phyloP scores from a whole-genome alignment of 1,284 basidiomycete genomes.

The Rhizopogon parksii region DNA sequence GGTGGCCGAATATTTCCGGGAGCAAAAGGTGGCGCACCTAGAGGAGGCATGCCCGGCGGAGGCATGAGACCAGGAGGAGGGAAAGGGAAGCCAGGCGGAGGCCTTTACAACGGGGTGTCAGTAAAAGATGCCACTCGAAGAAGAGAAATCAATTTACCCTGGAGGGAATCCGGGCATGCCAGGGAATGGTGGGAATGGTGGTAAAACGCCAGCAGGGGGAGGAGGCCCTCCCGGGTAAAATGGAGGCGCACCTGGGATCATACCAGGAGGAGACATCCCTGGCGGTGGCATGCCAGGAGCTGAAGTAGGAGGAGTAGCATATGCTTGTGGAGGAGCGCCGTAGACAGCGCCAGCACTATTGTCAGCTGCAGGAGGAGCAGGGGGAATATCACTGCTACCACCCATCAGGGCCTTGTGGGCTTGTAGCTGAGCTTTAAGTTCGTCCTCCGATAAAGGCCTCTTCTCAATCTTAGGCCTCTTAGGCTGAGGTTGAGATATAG shows the following conservation, averaged over 20 bases:
- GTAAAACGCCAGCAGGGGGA: conserved; percentile 24
- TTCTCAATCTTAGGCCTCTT: conserved; percentile 86
- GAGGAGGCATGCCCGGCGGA: conserved; percentile 31
- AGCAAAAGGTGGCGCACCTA: conserved; percentile 32
- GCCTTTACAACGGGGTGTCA: conserved; percentile 23
- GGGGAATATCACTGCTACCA: conserved; percentile 32
- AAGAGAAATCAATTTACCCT: conserved; percentile 35
- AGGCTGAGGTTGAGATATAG: conserved; percentile 68
- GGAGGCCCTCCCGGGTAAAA: conserved; percentile 30
- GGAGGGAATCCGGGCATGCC: conserved; percentile 40
- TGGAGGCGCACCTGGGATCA: conserved; percentile 32
- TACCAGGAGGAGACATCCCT: conserved; percentile 36
- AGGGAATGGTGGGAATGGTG: conserved; percentile 33
- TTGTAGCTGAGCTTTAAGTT: conserved; percentile 78
- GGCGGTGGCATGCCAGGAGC: conserved; percentile 34
- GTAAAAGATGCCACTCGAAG: neutral
- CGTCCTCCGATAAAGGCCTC: conserved; percentile 72
- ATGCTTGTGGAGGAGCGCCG: conserved; percentile 61
- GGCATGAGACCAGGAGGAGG: conserved; percentile 32
- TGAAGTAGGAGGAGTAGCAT: conserved; percentile 48
- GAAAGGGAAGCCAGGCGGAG: conserved; percentile 38
- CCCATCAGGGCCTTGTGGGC: conserved; percentile 94
- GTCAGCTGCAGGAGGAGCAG: conserved; percentile 30
- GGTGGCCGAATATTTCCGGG: conserved; percentile 31
- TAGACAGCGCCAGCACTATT: conserved; percentile 51